These are phyloP conservation scores for Calonectria hawksworthii DNA, from an alignment of 2,329 filamentous ascomycete species.

Conservation along the genomic window DNA sequence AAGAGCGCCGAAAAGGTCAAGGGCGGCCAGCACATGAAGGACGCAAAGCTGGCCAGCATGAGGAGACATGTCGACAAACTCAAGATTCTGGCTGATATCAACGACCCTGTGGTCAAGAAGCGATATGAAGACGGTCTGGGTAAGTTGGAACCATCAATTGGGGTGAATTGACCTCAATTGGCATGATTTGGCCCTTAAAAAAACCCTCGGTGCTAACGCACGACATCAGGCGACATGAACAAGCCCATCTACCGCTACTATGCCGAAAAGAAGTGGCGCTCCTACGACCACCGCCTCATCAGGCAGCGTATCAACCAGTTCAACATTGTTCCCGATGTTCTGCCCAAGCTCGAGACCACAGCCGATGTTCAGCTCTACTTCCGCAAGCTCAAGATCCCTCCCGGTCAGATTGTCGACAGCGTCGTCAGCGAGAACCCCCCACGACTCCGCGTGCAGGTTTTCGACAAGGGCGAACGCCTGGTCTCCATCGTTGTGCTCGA, in stretches of 20 bases:
- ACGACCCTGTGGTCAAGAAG: slow-evolving; percentile 94
- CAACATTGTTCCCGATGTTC: slow-evolving; percentile 88
- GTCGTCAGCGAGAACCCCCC: slow-evolving; percentile 80
- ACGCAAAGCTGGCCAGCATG: slow-evolving; percentile 78
- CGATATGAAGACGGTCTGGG: slow-evolving; percentile 92
- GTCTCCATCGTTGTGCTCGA: slow-evolving; percentile 90
- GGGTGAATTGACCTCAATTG: neutral
- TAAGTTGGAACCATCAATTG: slow-evolving; percentile 57
- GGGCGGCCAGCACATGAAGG: slow-evolving; percentile 76
- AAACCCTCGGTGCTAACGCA: slow-evolving; percentile 33
- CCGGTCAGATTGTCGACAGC: slow-evolving; percentile 85
- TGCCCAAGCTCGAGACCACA: slow-evolving; percentile 82
- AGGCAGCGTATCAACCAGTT: slow-evolving; percentile 90
- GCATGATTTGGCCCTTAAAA: neutral
- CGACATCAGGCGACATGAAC: slow-evolving; percentile 84
- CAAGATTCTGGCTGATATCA: slow-evolving; percentile 93
- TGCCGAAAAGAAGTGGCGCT: slow-evolving; percentile 88
- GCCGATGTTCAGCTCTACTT: slow-evolving; percentile 89
- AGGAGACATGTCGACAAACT: slow-evolving; percentile 79
- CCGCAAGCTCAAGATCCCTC: slow-evolving; percentile 75
- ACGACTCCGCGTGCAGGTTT: slow-evolving; percentile 86
- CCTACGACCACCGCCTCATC: slow-evolving; percentile 83
- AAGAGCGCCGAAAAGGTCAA: slow-evolving; percentile 68
- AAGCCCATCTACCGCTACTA: slow-evolving; percentile 96
- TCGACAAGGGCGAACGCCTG: slow-evolving; percentile 84